These are phyloP conservation scores for Vanilla planifolia DNA, from an alignment of 106 monocot genomes.

Conservation along the genomic window DNA sequence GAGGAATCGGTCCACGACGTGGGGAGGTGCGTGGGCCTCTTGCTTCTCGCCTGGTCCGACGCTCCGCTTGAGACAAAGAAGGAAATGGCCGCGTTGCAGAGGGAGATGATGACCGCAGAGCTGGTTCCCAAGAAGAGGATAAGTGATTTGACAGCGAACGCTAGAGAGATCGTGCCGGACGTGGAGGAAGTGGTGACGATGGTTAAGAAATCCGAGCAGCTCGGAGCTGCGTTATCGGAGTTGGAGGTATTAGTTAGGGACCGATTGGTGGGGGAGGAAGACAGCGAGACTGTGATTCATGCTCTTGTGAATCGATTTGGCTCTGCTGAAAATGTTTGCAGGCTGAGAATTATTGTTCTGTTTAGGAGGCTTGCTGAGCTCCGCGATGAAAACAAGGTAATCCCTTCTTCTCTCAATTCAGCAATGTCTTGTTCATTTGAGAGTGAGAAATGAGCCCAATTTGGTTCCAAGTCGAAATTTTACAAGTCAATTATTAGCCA, in stretches of 20 bases:
- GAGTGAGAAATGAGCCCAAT: too few relatives aligned
- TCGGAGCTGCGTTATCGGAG: slow-evolving; percentile 20
- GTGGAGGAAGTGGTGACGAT: slow-evolving; percentile 41
- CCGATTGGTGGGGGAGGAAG: slow-evolving; percentile 23
- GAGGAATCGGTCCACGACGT: slow-evolving; percentile 23
- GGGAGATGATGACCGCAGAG: slow-evolving; percentile 20
- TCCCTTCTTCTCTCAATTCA: not conserved
- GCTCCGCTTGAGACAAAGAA: slow-evolving; percentile 14
- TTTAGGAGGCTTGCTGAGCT: slow-evolving; percentile 35
- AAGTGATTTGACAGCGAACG: not conserved
- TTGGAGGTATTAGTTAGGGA: slow-evolving; percentile 26
- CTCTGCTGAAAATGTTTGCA: slow-evolving; percentile 21
- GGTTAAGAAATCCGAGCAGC: slow-evolving; percentile 36
- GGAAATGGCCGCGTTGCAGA: slow-evolving; percentile 16
- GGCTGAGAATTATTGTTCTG: slow-evolving; percentile 39
- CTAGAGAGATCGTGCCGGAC: not conserved
- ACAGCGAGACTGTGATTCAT: slow-evolving; percentile 21
- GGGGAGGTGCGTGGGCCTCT: slow-evolving; percentile 29
- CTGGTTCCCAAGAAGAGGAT: not conserved
- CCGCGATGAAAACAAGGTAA: slow-evolving; percentile 55
- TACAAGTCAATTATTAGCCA: too few relatives aligned
- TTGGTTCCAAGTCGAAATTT: too few relatives aligned
- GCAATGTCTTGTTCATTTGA: too few relatives aligned
- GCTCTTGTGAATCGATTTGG: slow-evolving; percentile 35
- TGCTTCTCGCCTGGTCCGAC: slow-evolving; percentile 24